A percentile compares a stretch with the other conserved stretches of the same genome.
These are phyloP conservation scores for Phtheirospermum japonicum DNA, from an alignment of 257 asterid genomes.

Conservation along the genomic window DNA sequence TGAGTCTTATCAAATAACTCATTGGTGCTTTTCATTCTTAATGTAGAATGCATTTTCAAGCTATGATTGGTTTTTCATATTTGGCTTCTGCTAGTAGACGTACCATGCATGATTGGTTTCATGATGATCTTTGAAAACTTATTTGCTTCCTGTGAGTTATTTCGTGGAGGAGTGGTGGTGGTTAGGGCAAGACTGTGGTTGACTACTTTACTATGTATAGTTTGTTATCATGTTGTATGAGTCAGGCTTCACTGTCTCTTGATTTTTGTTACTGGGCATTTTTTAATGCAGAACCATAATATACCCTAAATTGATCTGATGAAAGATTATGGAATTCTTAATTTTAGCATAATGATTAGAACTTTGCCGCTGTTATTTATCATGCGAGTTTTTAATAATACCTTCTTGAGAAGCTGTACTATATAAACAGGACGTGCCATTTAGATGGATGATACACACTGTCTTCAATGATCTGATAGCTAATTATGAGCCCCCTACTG, in stretches of 20 bases:
- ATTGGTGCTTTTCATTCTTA: conserved; percentile 11
- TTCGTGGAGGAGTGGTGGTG: too few relatives aligned
- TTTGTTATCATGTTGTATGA: too few relatives aligned
- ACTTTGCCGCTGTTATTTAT: too few relatives aligned
- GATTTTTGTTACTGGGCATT: too few relatives aligned
- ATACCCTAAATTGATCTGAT: neutral
- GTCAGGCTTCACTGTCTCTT: too few relatives aligned
- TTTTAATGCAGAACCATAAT: too few relatives aligned
- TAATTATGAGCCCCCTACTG: conserved; percentile 19
- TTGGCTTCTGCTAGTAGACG: neutral
- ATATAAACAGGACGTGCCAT: neutral
- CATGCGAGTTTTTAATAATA: too few relatives aligned
- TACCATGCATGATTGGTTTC: conserved; percentile 3
- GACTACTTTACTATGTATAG: too few relatives aligned
- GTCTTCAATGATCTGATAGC: conserved; percentile 24
- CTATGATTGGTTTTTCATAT: conserved; percentile 8
- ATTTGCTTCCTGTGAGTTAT: conserved; percentile 12
- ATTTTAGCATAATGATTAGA: too few relatives aligned
- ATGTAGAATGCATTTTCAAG: conserved; percentile 12
- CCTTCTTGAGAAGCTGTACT: too few relatives aligned
- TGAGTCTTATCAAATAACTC: conserved; percentile 14
- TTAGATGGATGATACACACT: conserved; percentile 22
- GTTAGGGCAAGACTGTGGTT: too few relatives aligned
- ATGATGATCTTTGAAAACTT: conserved; percentile 4
- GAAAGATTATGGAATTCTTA: too few relatives aligned